Percentiles rank a stretch among this genome's conserved stretches.
Conservation (phyloP, 2,329 filamentous ascomycete species). For the Talaromyces sp. region DNA sequence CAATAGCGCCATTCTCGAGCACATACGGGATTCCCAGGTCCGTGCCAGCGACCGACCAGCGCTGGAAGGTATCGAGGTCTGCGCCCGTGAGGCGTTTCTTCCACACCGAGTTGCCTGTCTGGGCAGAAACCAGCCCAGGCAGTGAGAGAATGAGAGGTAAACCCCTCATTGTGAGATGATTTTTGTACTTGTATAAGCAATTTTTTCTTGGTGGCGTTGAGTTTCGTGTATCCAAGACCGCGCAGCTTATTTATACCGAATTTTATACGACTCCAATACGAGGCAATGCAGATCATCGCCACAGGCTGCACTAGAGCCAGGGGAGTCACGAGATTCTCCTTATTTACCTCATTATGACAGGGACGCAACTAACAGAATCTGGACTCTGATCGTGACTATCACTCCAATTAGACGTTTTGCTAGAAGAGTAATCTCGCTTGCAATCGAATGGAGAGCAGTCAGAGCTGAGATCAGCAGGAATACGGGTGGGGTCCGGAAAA, state of each 20-base stretch:
- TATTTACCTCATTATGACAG: neutral
- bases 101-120: conserved; percentile 2
- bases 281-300: neutral
- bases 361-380: neutral
- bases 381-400: neutral
- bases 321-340: neutral
- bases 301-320: neutral
- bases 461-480: neutral
- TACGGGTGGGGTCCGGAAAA: neutral
- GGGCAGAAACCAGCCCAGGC: neutral
- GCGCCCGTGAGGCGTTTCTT: conserved; percentile 11
- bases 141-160: neutral
- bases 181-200: neutral
- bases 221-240: neutral
- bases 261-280: neutral
- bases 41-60: conserved; percentile 10
- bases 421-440: neutral
- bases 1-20: conserved; percentile 11
- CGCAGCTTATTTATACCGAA: neutral
- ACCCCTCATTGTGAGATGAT: neutral
- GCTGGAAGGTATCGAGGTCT: conserved; percentile 9
- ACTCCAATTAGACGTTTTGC: too few species aligned
- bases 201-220: neutral
- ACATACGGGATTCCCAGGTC: conserved; percentile 12
- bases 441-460: neutral